Evolutionary conservation across 192 early-diverging fungal genomes (phyloP), one percentile per base, ranked within the genome.

Genomic region (Umbelopsis ramanniana): DNA sequence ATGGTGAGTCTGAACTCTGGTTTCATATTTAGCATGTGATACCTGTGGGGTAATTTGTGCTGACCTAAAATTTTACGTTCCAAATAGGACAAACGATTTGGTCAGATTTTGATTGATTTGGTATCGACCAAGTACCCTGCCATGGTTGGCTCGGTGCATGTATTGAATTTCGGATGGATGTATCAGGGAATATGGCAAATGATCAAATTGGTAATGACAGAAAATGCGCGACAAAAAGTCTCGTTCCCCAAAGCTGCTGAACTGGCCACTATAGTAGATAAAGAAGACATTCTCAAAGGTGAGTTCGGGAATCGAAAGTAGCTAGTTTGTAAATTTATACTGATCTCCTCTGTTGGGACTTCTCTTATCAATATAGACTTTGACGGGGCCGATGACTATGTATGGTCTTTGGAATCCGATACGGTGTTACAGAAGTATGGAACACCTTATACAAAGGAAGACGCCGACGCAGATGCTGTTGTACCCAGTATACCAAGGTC

Each of bases 81-180:
- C 33, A 63, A 37, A 63, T 63, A 63, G 57, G 57, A 63, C 33
- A 63, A 63, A 29, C 57, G 52, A 40, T 71, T 76, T 46, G 48
- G 73, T 29, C 69, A 70, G 38, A 68, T 68, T 2, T 35, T 81
- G 7, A 71, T 70, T 22, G 38, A 71, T 10, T 38, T 76, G 29
- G 50, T 70, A 17, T 76, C 73, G 9, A 57, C 52, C 48, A 45
- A 75, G 19, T 81, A 74, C 37, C 79, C 79, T n/a, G 71, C 71
- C 4, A 66, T 69, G 17, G 52, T 67, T 22, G 74, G 71, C 12
- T 45, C 68, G 67, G 77, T 82, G 23, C 72, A 66, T 53, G 50
- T 84, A 19, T 48, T 84, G 19, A 84, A 84, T 35, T 84, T 82
- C 63, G 82, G 82, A 1, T 82, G 80, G 80, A 84, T 82, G 80